These are phyloP conservation scores for Rhododendron williamsianum DNA, from an alignment of 148 eudicot genomes.

Conservation along the genomic window DNA sequence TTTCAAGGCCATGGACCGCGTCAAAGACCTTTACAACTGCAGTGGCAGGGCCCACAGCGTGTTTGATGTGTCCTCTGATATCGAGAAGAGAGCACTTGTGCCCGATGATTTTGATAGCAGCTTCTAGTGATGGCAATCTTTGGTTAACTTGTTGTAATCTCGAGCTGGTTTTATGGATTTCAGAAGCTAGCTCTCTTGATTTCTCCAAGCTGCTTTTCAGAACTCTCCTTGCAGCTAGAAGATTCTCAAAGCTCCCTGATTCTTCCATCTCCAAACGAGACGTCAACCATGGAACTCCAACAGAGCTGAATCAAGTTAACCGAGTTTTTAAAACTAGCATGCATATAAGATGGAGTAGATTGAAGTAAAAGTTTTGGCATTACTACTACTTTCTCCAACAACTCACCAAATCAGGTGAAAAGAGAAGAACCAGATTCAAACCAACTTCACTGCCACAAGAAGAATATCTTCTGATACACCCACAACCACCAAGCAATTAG, in stretches of 20 bases:
- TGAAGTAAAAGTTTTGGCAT: conserved; percentile 19
- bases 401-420: conserved; percentile 42
- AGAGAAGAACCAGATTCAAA: conserved; percentile 33
- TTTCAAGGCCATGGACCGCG: conserved; percentile 40
- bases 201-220: conserved; percentile 41
- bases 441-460: conserved; percentile 52
- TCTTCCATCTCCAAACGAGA: conserved; percentile 18
- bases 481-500: conserved; percentile 37
- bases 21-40: conserved; percentile 51
- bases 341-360: neutral
- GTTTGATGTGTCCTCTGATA: conserved; percentile 40
- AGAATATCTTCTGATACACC: conserved; percentile 22
- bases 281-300: conserved; percentile 7
- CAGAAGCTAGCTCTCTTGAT: conserved; percentile 40
- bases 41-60: conserved; percentile 51
- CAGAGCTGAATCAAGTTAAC: neutral
- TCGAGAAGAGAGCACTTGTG: conserved; percentile 29
- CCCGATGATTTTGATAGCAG: conserved; percentile 24
- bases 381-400: conserved; percentile 26
- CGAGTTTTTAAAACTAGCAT: conserved; percentile 7
- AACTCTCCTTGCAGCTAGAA: conserved; percentile 45
- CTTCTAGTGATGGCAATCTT: conserved; percentile 32
- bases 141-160: conserved; percentile 24
- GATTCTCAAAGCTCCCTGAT: conserved; percentile 22
- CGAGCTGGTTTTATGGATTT: conserved; percentile 25